Evolutionary conservation across 2,329 filamentous ascomycete species (phyloP).

Genomic region (Ambrosiella xylebori): DNA sequence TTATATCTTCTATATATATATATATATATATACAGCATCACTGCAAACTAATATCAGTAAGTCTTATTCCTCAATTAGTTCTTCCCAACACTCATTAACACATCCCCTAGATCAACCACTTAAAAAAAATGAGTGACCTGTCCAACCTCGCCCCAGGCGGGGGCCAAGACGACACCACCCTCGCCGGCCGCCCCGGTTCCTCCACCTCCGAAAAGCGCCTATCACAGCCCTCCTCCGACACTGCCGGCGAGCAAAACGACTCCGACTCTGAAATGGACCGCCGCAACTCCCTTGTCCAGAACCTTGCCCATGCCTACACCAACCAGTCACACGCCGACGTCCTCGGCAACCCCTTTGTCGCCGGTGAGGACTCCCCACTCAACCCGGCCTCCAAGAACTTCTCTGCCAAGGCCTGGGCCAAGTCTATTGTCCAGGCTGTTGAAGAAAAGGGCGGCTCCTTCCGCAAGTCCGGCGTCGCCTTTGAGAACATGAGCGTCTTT

Average conservation of each 20-base stretch:
- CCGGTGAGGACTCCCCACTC: slow-evolving; percentile 30
- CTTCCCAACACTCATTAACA: background rate
- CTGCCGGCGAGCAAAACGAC: slow-evolving; percentile 20
- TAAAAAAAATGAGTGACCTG: slow-evolving; percentile 3
- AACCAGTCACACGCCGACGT: slow-evolving; percentile 24
- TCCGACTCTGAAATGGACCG: slow-evolving; percentile 30
- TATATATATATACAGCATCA: background rate
- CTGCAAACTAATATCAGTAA: background rate
- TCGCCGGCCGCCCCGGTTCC: slow-evolving; percentile 2
- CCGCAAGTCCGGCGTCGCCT: slow-evolving; percentile 46
- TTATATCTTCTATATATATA: background rate
- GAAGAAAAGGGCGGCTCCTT: slow-evolving; percentile 35
- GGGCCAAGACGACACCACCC: background rate
- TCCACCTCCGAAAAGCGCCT: slow-evolving; percentile 10
- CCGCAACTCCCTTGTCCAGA: slow-evolving; percentile 35
- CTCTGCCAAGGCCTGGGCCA: slow-evolving; percentile 40
- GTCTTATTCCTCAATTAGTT: background rate
- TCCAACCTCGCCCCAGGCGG: background rate
- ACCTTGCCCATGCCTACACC: slow-evolving; percentile 39
- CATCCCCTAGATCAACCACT: background rate
- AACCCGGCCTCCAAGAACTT: slow-evolving; percentile 38
- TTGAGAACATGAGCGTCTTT: slow-evolving; percentile 50
- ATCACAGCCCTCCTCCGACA: slow-evolving; percentile 11
- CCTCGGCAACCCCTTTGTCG: slow-evolving; percentile 33
- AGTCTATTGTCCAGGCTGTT: slow-evolving; percentile 36